phyloP scores from a whole-genome alignment of 1,284 basidiomycete species.

The Farysia itapuensis region DNA sequence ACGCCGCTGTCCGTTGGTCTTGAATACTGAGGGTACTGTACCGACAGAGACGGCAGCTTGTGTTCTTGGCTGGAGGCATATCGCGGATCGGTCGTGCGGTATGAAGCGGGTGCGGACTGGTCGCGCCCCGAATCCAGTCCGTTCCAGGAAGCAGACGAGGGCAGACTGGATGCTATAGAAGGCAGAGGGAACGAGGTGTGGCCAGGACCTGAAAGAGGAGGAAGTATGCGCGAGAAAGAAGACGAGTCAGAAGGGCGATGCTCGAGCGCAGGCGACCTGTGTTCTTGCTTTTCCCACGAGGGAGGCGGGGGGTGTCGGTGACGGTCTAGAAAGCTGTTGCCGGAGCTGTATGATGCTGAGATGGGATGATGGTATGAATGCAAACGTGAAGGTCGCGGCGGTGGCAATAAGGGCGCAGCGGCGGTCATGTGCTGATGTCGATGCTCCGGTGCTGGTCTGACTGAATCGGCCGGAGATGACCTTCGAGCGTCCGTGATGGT shows the following conservation, averaged over 20 bases:
- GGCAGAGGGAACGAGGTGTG: conserved; percentile 23
- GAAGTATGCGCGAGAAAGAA: conserved; percentile 21
- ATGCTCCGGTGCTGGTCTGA: no score
- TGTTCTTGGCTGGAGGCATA: no score
- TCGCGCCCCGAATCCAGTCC: no score
- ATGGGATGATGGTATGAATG: conserved; percentile 37
- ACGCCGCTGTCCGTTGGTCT: conserved; percentile 1
- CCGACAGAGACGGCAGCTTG: no score
- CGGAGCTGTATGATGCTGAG: conserved; percentile 22
- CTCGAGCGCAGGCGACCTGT: conserved; percentile 20
- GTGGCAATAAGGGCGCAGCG: conserved; percentile 8
- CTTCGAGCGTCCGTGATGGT: no score
- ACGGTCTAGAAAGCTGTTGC: conserved; percentile 12
- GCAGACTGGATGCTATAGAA: conserved; percentile 21
- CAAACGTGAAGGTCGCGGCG: conserved; percentile 18
- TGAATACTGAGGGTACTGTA: no score
- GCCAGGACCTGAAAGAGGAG: conserved; percentile 6
- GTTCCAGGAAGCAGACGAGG: conserved; percentile 19
- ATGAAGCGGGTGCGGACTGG: no score
- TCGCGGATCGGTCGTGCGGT: no score
- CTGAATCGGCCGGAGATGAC: no score
- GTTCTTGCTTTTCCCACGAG: conserved; percentile 20
- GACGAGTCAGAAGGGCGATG: conserved; percentile 11
- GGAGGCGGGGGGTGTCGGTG: conserved; percentile 12
- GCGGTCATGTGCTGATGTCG: conserved; percentile 1